Evolutionary conservation across 2,329 filamentous ascomycete genomes (phyloP).

Genomic region (Alternaria hordeiaustralica): DNA sequence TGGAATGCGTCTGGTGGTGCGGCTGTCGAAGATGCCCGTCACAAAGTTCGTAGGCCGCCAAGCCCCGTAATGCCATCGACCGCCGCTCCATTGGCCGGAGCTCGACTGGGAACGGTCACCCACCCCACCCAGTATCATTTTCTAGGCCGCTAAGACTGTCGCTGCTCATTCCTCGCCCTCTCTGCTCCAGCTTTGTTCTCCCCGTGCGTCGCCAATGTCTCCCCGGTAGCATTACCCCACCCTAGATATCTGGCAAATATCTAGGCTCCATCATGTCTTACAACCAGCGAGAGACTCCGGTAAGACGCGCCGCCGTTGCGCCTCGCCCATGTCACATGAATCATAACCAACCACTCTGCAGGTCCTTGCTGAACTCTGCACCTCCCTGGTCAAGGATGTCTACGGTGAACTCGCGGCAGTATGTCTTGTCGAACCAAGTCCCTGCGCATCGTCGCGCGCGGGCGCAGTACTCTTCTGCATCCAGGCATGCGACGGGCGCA

Average conservation of each 20-base stretch:
- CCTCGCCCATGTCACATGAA: slow-evolving; percentile 40
- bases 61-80: slow-evolving; percentile 13
- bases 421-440: slow-evolving; percentile 37
- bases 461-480: background rate
- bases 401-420: slow-evolving; percentile 93
- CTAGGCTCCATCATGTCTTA: slow-evolving; percentile 44
- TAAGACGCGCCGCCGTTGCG: slow-evolving; percentile 27
- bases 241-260: slow-evolving; percentile 48
- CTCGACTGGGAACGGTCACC: slow-evolving; percentile 8
- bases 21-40: slow-evolving; percentile 17
- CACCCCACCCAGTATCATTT: slow-evolving; percentile 17
- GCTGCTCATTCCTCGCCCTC: slow-evolving; percentile 1
- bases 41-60: slow-evolving; percentile 17
- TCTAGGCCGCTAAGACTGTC: background rate
- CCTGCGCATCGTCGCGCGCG: background rate
- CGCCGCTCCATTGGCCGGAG: slow-evolving; percentile 14
- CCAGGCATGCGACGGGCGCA: slow-evolving; percentile 14
- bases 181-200: background rate
- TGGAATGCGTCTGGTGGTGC: slow-evolving; percentile 36
- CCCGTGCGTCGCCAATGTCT: slow-evolving; percentile 35
- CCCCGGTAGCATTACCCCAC: slow-evolving; percentile 32
- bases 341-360: slow-evolving; percentile 59
- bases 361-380: slow-evolving; percentile 85
- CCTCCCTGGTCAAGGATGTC: slow-evolving; percentile 84
- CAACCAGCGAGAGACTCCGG: slow-evolving; percentile 46